phyloP scores from a whole-genome alignment of 495 filamentous ascomycete genomes.

The Thermothielavioides terrestris region DNA sequence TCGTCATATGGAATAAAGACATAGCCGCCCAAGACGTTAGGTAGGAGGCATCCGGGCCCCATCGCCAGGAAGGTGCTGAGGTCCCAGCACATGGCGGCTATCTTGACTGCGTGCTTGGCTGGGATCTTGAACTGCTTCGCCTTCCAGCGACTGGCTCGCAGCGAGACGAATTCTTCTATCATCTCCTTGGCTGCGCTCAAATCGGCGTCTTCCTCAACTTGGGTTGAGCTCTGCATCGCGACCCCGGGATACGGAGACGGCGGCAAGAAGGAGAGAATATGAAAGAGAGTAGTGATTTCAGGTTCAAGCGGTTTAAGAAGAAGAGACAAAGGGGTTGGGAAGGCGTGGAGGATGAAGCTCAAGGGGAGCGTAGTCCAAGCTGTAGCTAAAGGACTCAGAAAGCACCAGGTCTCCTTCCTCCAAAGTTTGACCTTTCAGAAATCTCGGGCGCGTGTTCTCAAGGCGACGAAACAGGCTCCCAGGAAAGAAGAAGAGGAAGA shows the following conservation, averaged over 20 bases:
- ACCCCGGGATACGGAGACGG: too few species aligned
- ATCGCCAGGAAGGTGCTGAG: neutral
- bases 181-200: neutral
- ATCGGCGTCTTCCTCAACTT: neutral
- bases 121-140: neutral
- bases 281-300: neutral
- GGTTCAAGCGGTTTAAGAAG: too few species aligned
- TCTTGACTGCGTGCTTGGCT: neutral
- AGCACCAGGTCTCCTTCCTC: too few species aligned
- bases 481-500: too few species aligned
- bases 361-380: too few species aligned
- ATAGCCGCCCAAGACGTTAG: neutral
- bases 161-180: slow-evolving; percentile 13
- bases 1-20: slow-evolving; percentile 8
- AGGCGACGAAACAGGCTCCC: too few species aligned
- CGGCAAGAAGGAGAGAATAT: neutral
- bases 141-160: slow-evolving; percentile 11
- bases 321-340: too few species aligned
- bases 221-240: neutral
- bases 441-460: too few species aligned
- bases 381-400: too few species aligned
- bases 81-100: neutral
- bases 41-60: neutral
- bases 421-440: too few species aligned
- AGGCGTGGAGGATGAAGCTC: too few species aligned